Evolutionary conservation across 1,284 basidiomycete species (phyloP).

Genomic region (Heterobasidion parviporum): DNA sequence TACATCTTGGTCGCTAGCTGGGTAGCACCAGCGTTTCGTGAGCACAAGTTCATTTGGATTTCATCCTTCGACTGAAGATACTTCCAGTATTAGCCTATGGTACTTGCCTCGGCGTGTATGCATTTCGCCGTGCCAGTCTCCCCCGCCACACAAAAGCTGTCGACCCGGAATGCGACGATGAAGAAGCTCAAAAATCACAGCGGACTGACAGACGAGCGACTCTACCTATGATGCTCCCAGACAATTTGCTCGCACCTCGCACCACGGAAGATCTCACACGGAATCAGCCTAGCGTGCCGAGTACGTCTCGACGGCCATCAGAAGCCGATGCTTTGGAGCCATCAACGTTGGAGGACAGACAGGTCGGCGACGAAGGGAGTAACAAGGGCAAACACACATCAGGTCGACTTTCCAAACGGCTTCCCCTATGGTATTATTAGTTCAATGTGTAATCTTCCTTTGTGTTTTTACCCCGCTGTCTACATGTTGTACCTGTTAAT

Average conservation of each 20-base stretch:
- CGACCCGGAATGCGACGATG: background rate
- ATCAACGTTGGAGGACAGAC: background rate
- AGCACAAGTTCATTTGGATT: constrained; percentile 14
- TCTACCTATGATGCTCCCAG: background rate
- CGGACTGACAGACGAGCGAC: background rate
- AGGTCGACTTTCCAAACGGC: background rate
- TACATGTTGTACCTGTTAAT: background rate
- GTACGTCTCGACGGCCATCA: background rate
- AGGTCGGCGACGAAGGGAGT: background rate
- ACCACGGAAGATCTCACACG: background rate
- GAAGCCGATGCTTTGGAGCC: background rate
- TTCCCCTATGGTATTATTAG: background rate
- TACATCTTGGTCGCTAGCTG: constrained; percentile 47
- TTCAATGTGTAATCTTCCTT: background rate
- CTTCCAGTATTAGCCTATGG: constrained; percentile 13
- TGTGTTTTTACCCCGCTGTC: background rate
- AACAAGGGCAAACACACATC: background rate
- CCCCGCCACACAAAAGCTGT: background rate
- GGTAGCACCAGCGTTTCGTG: constrained; percentile 46
- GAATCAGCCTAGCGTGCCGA: too few relatives aligned
- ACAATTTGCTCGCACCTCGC: background rate
- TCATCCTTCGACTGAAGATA: background rate
- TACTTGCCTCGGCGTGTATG: constrained; percentile 10
- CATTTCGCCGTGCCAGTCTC: constrained; percentile 4
- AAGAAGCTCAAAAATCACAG: background rate